Evolutionary conservation across 2,329 filamentous ascomycete genomes (phyloP).

Genomic region (Phymatotrichopsis omnivora): DNA sequence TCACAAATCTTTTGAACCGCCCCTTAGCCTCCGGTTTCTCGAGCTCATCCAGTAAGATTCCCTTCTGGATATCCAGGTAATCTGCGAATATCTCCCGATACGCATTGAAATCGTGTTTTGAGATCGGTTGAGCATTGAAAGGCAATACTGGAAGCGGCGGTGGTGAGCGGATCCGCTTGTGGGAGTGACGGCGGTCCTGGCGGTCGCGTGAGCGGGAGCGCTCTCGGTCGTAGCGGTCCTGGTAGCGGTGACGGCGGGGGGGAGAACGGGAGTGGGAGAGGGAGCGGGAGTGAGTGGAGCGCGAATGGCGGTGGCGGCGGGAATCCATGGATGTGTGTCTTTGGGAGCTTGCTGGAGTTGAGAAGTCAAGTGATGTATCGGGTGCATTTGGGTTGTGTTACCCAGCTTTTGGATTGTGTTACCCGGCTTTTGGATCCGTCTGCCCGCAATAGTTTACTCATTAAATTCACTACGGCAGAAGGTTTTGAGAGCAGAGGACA

Average conservation of each 20-base stretch:
- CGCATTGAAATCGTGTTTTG: constrained; percentile 46
- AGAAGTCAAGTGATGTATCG: constrained; percentile 7
- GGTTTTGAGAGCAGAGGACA: too few relatives aligned
- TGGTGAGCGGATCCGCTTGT: constrained; percentile 33
- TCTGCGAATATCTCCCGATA: constrained; percentile 63
- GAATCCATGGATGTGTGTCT: constrained; percentile 6
- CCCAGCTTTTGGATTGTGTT: too few relatives aligned
- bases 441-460: too few relatives aligned
- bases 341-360: constrained; percentile 2
- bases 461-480: too few relatives aligned
- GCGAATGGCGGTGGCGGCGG: constrained; percentile 7
- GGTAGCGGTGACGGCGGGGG: constrained; percentile 1
- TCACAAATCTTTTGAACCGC: constrained; percentile 85
- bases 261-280: constrained; percentile 10
- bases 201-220: constrained; percentile 9
- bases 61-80: constrained; percentile 83
- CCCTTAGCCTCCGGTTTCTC: constrained; percentile 66
- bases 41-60: constrained; percentile 53
- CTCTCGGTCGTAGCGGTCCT: constrained; percentile 3
- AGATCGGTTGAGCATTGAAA: constrained; percentile 53
- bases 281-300: constrained; percentile 11
- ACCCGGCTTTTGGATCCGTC: too few relatives aligned
- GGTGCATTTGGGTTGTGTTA: too few relatives aligned
- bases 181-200: constrained; percentile 35
- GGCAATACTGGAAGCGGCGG: constrained; percentile 44